phyloP scores from a whole-genome alignment of 805 yeast genomes.

The Myxozyma neglecta region DNA sequence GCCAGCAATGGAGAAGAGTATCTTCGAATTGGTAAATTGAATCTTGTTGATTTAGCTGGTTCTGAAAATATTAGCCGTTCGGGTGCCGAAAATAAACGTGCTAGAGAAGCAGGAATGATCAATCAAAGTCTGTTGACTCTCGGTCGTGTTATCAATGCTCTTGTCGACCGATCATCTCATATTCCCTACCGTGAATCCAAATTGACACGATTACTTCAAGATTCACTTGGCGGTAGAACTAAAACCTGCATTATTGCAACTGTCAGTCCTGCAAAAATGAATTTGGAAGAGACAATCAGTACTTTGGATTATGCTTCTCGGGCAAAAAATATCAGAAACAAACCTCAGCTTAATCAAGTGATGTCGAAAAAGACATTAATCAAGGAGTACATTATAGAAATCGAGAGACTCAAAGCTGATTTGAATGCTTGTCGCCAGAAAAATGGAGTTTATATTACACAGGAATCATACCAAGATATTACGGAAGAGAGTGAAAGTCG shows the following conservation, averaged over 20 bases:
- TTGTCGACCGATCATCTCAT: slow-evolving; percentile 64
- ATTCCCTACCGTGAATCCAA: slow-evolving; percentile 87
- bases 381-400: slow-evolving; percentile 55
- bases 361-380: slow-evolving; percentile 60
- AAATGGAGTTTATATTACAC: slow-evolving; percentile 65
- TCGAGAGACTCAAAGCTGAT: slow-evolving; percentile 59
- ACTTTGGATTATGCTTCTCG: slow-evolving; percentile 85
- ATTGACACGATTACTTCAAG: slow-evolving; percentile 73
- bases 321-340: slow-evolving; percentile 76
- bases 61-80: slow-evolving; percentile 85
- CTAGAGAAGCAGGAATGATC: slow-evolving; percentile 90
- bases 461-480: slow-evolving; percentile 48
- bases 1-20: slow-evolving; percentile 52
- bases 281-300: slow-evolving; percentile 78
- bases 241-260: slow-evolving; percentile 87
- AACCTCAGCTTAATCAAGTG: slow-evolving; percentile 63
- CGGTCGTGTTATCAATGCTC: slow-evolving; percentile 81
- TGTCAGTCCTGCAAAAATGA: slow-evolving; percentile 74
- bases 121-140: slow-evolving; percentile 84
- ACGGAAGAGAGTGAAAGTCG: slow-evolving; percentile 53
- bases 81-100: slow-evolving; percentile 83
- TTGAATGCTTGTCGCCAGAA: slow-evolving; percentile 61
- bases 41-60: slow-evolving; percentile 92
- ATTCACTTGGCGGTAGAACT: slow-evolving; percentile 84
- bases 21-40: slow-evolving; percentile 64